Conservation (phyloP, 495 filamentous ascomycete species). For the Penicillium antarcticum region DNA sequence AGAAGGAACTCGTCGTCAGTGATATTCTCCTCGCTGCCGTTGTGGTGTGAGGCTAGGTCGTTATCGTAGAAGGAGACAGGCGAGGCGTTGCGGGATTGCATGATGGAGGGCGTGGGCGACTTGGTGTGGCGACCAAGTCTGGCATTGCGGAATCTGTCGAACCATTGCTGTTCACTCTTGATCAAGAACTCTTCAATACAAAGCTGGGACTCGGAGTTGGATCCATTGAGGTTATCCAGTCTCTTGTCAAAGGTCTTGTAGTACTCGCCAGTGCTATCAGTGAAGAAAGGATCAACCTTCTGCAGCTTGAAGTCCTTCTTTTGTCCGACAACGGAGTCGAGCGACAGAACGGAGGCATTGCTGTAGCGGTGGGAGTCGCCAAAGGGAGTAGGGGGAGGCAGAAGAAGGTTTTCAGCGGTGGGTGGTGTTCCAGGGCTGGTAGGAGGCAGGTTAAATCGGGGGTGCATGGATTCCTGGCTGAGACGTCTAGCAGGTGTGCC, state of each 20-base stretch:
- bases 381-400: constrained; percentile 29
- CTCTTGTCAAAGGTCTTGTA: constrained; percentile 56
- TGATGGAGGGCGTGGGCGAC: constrained; percentile 44
- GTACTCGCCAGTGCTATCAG: constrained; percentile 61
- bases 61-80: constrained; percentile 35
- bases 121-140: constrained; percentile 43
- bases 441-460: constrained; percentile 17
- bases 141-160: constrained; percentile 57
- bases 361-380: constrained; percentile 35
- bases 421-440: constrained; percentile 27
- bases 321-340: constrained; percentile 56
- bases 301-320: constrained; percentile 64
- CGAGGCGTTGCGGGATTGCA: constrained; percentile 28
- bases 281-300: constrained; percentile 70
- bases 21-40: constrained; percentile 22
- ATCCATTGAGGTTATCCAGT: constrained; percentile 53
- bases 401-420: constrained; percentile 33
- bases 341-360: constrained; percentile 47
- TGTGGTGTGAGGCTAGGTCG: constrained; percentile 26
- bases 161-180: constrained; percentile 70
- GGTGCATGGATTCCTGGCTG: constrained; percentile 30
- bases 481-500: constrained; percentile 13
- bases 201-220: constrained; percentile 54
- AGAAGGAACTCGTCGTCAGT: constrained; percentile 57
- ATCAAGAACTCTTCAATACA: constrained; percentile 66